Evolutionary conservation across 768 basidiomycete genomes (phyloP).

Genomic region (Nidula microcarpa): DNA sequence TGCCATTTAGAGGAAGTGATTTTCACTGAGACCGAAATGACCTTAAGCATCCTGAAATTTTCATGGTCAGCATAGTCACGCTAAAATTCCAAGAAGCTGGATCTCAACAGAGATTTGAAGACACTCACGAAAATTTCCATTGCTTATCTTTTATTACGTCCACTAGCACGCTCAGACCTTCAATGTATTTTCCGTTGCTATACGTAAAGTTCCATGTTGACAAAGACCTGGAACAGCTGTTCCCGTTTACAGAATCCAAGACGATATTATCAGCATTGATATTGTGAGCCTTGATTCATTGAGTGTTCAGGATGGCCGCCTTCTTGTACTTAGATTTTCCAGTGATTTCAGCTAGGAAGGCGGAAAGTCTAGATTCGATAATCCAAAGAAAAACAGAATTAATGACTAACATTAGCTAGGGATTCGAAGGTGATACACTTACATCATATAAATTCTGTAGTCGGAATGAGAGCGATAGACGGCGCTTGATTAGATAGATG

Average conservation of each 20-base stretch:
- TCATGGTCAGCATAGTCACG: not conserved
- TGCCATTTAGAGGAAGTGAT: slow-evolving; percentile 34
- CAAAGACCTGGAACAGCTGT: slow-evolving; percentile 44
- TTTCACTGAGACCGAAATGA: slow-evolving; percentile 37
- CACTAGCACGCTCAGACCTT: slow-evolving; percentile 43
- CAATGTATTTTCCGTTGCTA: slow-evolving; percentile 51
- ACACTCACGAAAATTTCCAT: slow-evolving; percentile 37
- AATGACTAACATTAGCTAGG: not conserved
- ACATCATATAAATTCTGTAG: not conserved
- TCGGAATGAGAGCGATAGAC: too few relatives aligned
- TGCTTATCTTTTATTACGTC: slow-evolving; percentile 35
- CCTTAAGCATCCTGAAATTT: slow-evolving; percentile 29
- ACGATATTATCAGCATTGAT: slow-evolving; percentile 37
- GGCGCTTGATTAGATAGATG: too few relatives aligned
- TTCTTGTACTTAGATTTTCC: slow-evolving; percentile 38
- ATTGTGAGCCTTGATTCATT: slow-evolving; percentile 46
- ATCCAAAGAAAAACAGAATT: not conserved
- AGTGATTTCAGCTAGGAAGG: slow-evolving; percentile 44
- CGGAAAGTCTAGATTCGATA: slow-evolving; percentile 35
- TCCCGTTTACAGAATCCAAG: slow-evolving; percentile 43
- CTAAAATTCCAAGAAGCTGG: not conserved
- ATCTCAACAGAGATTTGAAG: not conserved
- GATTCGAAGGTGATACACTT: not conserved
- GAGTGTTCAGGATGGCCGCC: slow-evolving; percentile 42
- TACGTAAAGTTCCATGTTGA: slow-evolving; percentile 49